A percentile compares a stretch with the other conserved stretches of the same genome.
Conservation (phyloP, 108 stramenopile genomes). For the Conticribra weissflogii region DNA sequence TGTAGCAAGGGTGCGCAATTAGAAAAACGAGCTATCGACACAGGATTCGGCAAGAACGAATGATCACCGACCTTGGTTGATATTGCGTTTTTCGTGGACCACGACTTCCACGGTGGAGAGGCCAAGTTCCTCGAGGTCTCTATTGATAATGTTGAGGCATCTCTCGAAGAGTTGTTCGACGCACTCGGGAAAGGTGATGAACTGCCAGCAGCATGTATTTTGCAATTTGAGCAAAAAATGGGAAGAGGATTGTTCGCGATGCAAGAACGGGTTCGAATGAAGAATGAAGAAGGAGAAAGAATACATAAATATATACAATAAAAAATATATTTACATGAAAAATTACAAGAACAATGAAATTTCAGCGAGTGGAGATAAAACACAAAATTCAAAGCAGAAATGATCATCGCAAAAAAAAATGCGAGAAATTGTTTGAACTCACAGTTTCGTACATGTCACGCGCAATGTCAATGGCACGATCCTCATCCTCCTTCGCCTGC, state of each 20-base stretch:
- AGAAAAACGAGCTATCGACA: not conserved
- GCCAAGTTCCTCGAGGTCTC: constrained; percentile 5
- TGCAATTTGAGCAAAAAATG: not conserved
- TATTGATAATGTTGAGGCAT: constrained; percentile 22
- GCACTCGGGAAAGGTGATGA: constrained; percentile 41
- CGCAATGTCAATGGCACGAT: constrained; percentile 24
- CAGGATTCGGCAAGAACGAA: not conserved
- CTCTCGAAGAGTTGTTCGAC: constrained; percentile 16
- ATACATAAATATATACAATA: too few species aligned
- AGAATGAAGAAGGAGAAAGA: too few species aligned
- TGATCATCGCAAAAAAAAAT: not conserved
- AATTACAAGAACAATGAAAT: not conserved
- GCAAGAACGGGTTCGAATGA: not conserved
- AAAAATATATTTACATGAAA: too few species aligned
- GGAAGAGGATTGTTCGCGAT: too few species aligned
- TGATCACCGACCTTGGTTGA: constrained; percentile 9
- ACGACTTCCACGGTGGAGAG: constrained; percentile 24
- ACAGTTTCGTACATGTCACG: constrained; percentile 28
- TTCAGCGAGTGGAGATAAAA: not conserved
- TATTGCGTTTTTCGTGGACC: constrained; percentile 41
- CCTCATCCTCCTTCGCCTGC: constrained; percentile 19
- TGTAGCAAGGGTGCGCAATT: too few species aligned
- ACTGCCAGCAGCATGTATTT: not conserved
- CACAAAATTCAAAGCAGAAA: not conserved
- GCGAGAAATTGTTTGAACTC: not conserved